phyloP scores from a whole-genome alignment of 306 rosid genomes.

The Rosa multiflora region DNA sequence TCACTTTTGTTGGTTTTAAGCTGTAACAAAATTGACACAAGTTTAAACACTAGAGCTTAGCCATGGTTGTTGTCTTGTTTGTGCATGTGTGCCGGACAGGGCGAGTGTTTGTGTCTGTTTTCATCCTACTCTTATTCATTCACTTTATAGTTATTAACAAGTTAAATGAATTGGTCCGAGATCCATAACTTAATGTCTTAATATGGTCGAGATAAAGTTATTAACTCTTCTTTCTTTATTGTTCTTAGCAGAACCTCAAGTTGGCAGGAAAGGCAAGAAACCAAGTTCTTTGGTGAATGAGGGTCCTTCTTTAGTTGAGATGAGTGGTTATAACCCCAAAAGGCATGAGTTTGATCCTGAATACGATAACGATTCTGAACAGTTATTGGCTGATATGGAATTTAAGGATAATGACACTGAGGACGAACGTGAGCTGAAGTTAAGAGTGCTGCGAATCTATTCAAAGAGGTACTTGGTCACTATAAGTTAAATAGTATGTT shows the following conservation, averaged over 20 bases:
- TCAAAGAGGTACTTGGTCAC: slow-evolving; percentile 56
- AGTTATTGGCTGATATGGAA: slow-evolving; percentile 92
- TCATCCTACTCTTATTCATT: background rate
- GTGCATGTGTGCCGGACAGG: background rate
- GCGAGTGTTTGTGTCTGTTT: background rate
- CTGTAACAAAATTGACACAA: background rate
- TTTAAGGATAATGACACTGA: slow-evolving; percentile 82
- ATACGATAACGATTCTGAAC: slow-evolving; percentile 95
- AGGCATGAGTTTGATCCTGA: slow-evolving; percentile 93
- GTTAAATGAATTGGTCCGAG: background rate
- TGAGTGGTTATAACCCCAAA: slow-evolving; percentile 82
- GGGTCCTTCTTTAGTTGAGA: slow-evolving; percentile 83
- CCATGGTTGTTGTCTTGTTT: background rate
- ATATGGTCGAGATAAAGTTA: slow-evolving; percentile 10
- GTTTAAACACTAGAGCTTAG: background rate
- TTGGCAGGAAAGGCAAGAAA: slow-evolving; percentile 68
- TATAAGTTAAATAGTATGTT: slow-evolving; percentile 7
- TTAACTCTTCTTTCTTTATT: slow-evolving; percentile 6
- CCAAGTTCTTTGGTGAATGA: slow-evolving; percentile 55
- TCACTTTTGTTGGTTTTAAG: background rate
- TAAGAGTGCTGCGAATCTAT: slow-evolving; percentile 75
- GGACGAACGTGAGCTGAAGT: slow-evolving; percentile 84
- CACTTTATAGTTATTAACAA: background rate
- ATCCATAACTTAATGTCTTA: slow-evolving; percentile 7
- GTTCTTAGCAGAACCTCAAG: slow-evolving; percentile 59